Conservation (phyloP, 2,329 filamentous ascomycete species). For the Cladosporium austrohemisphaericum region DNA sequence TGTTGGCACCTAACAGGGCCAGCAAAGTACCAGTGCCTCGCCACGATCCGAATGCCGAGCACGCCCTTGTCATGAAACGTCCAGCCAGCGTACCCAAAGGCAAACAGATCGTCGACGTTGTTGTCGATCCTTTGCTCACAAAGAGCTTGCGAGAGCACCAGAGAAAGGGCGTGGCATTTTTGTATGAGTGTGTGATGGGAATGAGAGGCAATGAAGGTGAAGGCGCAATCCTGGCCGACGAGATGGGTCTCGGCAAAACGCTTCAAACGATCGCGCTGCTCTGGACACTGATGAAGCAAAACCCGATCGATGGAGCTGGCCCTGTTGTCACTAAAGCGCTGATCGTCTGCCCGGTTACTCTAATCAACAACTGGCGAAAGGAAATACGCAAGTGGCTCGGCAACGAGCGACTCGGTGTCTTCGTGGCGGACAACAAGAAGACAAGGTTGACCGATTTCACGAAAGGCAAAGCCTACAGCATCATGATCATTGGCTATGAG, state of each 20-base stretch:
- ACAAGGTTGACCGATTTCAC: constrained; percentile 65
- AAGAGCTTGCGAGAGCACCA: constrained; percentile 65
- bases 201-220: constrained; percentile 63
- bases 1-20: constrained; percentile 39
- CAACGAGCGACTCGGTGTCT: constrained; percentile 65
- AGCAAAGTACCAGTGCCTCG: constrained; percentile 55
- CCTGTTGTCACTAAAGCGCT: constrained; percentile 67
- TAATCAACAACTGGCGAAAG: constrained; percentile 70
- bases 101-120: constrained; percentile 67
- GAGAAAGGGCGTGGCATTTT: constrained; percentile 63
- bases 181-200: constrained; percentile 75
- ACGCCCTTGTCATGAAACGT: constrained; percentile 65
- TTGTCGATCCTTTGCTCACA: constrained; percentile 63
- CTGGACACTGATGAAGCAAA: constrained; percentile 71
- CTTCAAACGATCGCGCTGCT: constrained; percentile 67
- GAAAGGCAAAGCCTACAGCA: constrained; percentile 61
- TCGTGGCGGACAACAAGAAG: constrained; percentile 59
- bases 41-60: constrained; percentile 58
- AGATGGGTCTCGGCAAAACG: constrained; percentile 74
- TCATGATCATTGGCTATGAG: constrained; percentile 73
- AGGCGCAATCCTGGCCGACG: constrained; percentile 68
- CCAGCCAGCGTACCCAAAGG: constrained; percentile 54
- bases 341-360: constrained; percentile 68
- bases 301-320: constrained; percentile 56
- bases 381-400: constrained; percentile 73